Base-by-base conservation (phyloP, 805 yeast genomes). In the Pichia membranifaciens region DNA sequence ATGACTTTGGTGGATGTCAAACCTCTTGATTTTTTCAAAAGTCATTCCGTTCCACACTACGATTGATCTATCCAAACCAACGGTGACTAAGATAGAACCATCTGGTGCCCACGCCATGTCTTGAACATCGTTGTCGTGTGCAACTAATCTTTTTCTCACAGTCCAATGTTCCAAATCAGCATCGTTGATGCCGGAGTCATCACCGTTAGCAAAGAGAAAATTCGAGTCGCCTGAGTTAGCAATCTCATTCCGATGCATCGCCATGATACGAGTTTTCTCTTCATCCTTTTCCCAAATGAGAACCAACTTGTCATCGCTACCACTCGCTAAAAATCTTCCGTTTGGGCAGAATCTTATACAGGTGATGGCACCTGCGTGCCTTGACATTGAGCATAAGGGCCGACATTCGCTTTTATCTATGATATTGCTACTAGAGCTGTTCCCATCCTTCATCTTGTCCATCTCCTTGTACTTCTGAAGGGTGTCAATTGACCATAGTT, bases 31-130 rank as follows among this genome's bases (percentile, higher is more conserved):
- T 54, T 87, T 78, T 67, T 93, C 95, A 71, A 93, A 89, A 0
- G 96, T 91, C 2, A 79, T 69, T 3, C 96, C 98, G 59, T 82
- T 87, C 97, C 98, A 93, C 12, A 93, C 82, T 40, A 91, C 86
- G 45, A 93, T 87, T 38, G 93, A 84, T 59, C 96, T 74, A 66
- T 93, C 99, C 48, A 93, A 72, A 0, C 99, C 99, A 10, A 91
- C 99, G 1, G 96, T 85, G 16, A 93, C 96, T 41, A 93, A 69
- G 21, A 93, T 78, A 33, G 87, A 78, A 4, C 95, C 85, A 61
- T 91, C 98, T 0, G 98, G 97, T 1, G 96, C 86, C 98, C 99
- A 93, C 38, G 96, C 95, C 55, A 93, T 82, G 65, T 93, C 99
- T 64, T 93, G 99, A 43, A 93, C 87, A 69, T 93, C 99, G 61